phyloP scores from a whole-genome alignment of 2,329 filamentous ascomycete genomes.

The Colletotrichum ledebouriae region DNA sequence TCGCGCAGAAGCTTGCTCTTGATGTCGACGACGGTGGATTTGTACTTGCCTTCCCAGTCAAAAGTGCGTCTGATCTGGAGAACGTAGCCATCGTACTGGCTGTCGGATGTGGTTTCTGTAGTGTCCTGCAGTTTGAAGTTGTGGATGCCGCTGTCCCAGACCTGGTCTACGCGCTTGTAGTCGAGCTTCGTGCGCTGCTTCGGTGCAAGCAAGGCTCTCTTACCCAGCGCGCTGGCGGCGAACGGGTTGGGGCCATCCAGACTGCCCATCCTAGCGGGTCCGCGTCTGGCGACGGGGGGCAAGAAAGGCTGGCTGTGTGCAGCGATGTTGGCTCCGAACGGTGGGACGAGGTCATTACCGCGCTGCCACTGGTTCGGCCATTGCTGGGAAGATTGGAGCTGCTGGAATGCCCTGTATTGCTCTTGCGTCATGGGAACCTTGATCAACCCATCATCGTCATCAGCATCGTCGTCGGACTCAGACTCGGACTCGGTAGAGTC shows the following conservation, averaged over 20 bases:
- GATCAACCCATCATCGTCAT: constrained; percentile 10
- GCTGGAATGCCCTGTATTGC: constrained; percentile 7
- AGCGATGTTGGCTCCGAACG: not conserved
- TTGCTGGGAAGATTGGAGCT: constrained; percentile 11
- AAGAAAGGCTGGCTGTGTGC: not conserved
- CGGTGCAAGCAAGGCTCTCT: not conserved
- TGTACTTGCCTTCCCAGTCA: constrained; percentile 86
- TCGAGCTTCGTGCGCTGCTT: constrained; percentile 45
- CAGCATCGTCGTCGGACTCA: not conserved
- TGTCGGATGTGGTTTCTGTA: constrained; percentile 58
- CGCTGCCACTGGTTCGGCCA: constrained; percentile 9
- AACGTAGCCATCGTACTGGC: constrained; percentile 80
- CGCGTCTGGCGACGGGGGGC: constrained; percentile 10
- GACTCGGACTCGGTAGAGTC: not conserved
- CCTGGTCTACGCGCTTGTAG: constrained; percentile 67
- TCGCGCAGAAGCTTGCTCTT: constrained; percentile 85
- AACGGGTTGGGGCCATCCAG: not conserved
- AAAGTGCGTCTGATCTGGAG: constrained; percentile 89
- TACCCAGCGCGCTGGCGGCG: not conserved
- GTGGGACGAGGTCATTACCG: not conserved
- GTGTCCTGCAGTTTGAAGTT: constrained; percentile 69
- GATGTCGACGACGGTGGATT: constrained; percentile 81
- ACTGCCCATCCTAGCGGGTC: not conserved
- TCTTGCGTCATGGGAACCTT: constrained; percentile 19
- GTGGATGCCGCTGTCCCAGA: constrained; percentile 65